Percentiles rank a stretch among this genome's conserved stretches.
Conservation (phyloP, 73 alveolate species). For the Paraurostyla sp. region DNA sequence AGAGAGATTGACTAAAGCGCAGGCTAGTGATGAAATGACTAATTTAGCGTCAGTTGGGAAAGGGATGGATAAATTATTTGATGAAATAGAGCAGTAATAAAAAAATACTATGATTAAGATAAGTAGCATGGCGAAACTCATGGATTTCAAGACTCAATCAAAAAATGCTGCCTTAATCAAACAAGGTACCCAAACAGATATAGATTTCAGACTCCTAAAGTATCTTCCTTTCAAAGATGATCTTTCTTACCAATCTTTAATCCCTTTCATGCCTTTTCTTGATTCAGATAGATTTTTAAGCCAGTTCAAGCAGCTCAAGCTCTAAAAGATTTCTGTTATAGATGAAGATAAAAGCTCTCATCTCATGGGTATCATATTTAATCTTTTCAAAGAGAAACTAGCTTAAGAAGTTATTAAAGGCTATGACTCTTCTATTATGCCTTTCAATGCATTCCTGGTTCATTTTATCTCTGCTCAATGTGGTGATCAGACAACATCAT, state of each 20-base stretch:
- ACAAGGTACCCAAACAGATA: slow-evolving; percentile 14
- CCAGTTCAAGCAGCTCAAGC: neutral
- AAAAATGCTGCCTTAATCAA: neutral
- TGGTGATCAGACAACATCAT: neutral
- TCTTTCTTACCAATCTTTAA: too few species aligned
- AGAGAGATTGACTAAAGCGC: neutral
- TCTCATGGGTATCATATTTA: neutral
- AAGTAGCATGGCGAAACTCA: slow-evolving; percentile 13
- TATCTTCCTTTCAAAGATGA: neutral
- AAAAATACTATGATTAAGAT: neutral
- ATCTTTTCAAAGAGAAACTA: neutral
- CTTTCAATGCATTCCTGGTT: slow-evolving; percentile 9
- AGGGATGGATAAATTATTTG: slow-evolving; percentile 36
- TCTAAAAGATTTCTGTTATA: neutral
- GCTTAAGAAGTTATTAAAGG: neutral
- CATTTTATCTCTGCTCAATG: neutral
- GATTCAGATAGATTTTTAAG: neutral
- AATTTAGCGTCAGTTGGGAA: neutral
- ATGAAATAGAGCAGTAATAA: slow-evolving; percentile 8
- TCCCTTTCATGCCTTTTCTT: neutral
- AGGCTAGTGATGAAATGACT: neutral
- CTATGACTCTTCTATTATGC: neutral
- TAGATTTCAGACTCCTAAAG: neutral
- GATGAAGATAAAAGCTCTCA: slow-evolving; percentile 7
- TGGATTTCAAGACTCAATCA: slow-evolving; percentile 11